phyloP scores from a whole-genome alignment of 331 rosid species.

The Acacia pycnantha region DNA sequence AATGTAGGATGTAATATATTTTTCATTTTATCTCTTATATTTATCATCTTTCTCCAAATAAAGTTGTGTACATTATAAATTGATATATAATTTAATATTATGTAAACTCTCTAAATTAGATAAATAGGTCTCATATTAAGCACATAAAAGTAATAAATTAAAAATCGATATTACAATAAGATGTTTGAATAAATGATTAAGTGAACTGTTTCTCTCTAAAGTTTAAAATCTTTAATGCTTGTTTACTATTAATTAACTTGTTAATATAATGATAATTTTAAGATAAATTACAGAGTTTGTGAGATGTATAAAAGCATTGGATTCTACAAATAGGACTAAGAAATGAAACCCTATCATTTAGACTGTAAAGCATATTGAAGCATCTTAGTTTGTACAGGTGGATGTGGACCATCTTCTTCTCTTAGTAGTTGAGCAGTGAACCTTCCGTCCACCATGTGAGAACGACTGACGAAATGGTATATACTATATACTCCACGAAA shows the following conservation, averaged over 20 bases:
- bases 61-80: too few relatives aligned
- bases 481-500: not conserved
- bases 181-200: not conserved
- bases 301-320: not conserved
- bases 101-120: too few relatives aligned
- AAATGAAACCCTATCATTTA: not conserved
- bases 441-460: constrained; percentile 26
- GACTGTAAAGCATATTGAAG: constrained; percentile 7
- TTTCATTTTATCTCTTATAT: too few relatives aligned
- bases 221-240: not conserved
- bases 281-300: not conserved
- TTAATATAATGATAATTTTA: not conserved
- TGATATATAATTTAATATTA: too few relatives aligned
- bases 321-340: constrained; percentile 8
- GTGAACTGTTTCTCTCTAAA: not conserved
- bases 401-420: constrained; percentile 24
- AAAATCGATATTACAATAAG: not conserved
- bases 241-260: not conserved
- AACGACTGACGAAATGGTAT: constrained; percentile 28
- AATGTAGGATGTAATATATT: too few relatives aligned
- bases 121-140: too few relatives aligned
- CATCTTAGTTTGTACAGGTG: constrained; percentile 17
- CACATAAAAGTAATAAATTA: not conserved
- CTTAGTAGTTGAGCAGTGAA: not conserved
- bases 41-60: too few relatives aligned